These are phyloP conservation scores for Pythium pectinolyticum DNA, from an alignment of 352 stramenopile species.

Conservation along the genomic window DNA sequence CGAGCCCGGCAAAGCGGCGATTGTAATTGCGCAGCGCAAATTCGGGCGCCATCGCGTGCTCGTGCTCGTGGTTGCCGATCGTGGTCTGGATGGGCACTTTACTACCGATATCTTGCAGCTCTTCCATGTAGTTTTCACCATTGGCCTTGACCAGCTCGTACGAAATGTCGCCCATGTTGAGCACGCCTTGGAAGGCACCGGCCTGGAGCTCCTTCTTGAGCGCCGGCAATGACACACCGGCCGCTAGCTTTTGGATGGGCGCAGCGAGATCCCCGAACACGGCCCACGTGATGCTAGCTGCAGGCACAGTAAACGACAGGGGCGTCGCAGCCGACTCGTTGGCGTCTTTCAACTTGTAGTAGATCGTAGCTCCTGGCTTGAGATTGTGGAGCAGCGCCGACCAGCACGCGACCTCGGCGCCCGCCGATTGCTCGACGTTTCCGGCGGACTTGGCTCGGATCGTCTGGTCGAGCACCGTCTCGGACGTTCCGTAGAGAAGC, in stretches of 20 bases:
- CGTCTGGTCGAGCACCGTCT: slow-evolving; percentile 34
- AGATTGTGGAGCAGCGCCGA: slow-evolving; percentile 51
- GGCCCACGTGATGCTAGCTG: slow-evolving; percentile 57
- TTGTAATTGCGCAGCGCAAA: slow-evolving; percentile 78
- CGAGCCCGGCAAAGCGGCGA: slow-evolving; percentile 56
- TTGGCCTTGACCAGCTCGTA: slow-evolving; percentile 71
- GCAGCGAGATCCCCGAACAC: slow-evolving; percentile 76
- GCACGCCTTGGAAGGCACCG: slow-evolving; percentile 49
- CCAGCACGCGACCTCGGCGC: slow-evolving; percentile 52
- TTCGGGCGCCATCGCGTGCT: slow-evolving; percentile 49
- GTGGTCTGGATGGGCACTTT: slow-evolving; percentile 73
- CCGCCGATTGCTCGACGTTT: slow-evolving; percentile 45
- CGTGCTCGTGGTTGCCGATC: slow-evolving; percentile 79
- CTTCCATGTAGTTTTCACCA: slow-evolving; percentile 78
- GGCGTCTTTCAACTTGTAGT: slow-evolving; percentile 51
- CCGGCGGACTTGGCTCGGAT: slow-evolving; percentile 40
- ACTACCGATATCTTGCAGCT: slow-evolving; percentile 55
- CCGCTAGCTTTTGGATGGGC: slow-evolving; percentile 49
- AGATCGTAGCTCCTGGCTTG: slow-evolving; percentile 47
- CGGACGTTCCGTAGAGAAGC: slow-evolving; percentile 44
- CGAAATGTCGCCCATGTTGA: slow-evolving; percentile 74
- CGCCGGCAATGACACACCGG: slow-evolving; percentile 59
- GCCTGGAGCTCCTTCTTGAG: slow-evolving; percentile 50
- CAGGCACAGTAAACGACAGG: slow-evolving; percentile 53
- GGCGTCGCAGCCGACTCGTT: slow-evolving; percentile 2